Evolutionary conservation across 768 basidiomycete genomes (phyloP).

Genomic region (Rickenella mellea): DNA sequence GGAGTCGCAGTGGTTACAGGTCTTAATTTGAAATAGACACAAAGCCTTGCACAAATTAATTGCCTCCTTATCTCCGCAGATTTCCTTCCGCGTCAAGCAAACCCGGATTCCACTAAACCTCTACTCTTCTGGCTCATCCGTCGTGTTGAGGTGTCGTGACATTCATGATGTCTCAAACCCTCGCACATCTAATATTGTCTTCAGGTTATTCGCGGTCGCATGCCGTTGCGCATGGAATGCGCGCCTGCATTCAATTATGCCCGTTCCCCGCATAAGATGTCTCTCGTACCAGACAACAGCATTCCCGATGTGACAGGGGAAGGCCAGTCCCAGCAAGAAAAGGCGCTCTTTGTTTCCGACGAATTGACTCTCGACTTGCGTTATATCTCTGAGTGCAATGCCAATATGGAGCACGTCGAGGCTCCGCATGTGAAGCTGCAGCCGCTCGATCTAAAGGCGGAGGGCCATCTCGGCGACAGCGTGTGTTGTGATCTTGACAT

Average conservation of each 20-base stretch:
- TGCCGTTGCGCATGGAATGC: constrained; percentile 80
- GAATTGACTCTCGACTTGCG: constrained; percentile 64
- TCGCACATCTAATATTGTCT: background rate
- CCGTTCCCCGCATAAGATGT: constrained; percentile 58
- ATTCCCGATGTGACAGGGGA: constrained; percentile 15
- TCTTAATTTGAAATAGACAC: constrained; percentile 13
- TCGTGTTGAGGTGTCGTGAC: constrained; percentile 50
- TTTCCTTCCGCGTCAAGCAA: constrained; percentile 62
- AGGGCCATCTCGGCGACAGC: constrained; percentile 69
- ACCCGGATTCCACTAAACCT: constrained; percentile 37
- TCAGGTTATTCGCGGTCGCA: constrained; percentile 71
- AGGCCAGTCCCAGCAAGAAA: constrained; percentile 29
- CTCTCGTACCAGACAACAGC: constrained; percentile 41
- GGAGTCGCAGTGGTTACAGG: constrained; percentile 83
- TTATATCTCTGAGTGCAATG: constrained; percentile 45
- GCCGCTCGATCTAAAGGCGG: constrained; percentile 51
- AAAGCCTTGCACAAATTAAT: background rate
- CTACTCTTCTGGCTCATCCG: constrained; percentile 80
- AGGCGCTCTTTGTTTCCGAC: constrained; percentile 53
- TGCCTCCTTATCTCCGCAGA: constrained; percentile 30
- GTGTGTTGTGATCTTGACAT: constrained; percentile 52
- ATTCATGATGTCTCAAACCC: background rate
- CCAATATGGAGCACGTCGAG: constrained; percentile 38
- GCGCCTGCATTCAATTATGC: constrained; percentile 98
- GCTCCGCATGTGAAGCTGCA: constrained; percentile 48